Evolutionary conservation across 441 rosid genomes (phyloP), one percentile per base, ranked within the genome.

Genomic region (Lepidium campestre): DNA sequence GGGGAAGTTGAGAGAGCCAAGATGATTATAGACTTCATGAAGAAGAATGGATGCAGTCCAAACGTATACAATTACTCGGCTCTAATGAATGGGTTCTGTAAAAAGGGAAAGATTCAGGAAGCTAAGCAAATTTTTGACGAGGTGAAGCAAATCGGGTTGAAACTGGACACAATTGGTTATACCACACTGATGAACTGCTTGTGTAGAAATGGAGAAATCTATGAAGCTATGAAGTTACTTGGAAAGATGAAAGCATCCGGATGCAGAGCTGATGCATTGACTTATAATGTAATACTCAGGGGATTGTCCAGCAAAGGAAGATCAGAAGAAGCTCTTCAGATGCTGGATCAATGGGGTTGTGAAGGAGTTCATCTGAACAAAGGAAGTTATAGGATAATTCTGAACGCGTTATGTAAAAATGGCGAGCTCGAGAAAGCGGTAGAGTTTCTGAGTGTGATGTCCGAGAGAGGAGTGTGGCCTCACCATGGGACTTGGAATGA

Each of bases 401-500:
- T 93, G 75, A 92, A 90, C 62, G 74, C 75, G 27, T 75, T 89
- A 62, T 82, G 82, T 56, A 81, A 81, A 23, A 78, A 75, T 15
- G 85, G 80, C 49, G 83, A 89, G 63, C 63, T 93, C 47, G 82
- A 70, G 61, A 86, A 84, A 81, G 91, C 93, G 6, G 58, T 72
- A 1, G 57, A 69, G 39, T 74, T 90, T 69, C 57, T 90, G 69
- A 57, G 67, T 67, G 68, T 82, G 84, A 90, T 87, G 95, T 79
- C 86, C 1, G 20, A 60, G 46, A 85, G 80, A 77, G 90, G 96
- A 11, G 70, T 81, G 73, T 25, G 79, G 59, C 95, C 93, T 3
- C 96, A 90, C 73, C 64, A 83, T 74, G 95, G 84, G 42, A 88
- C 96, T 32, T 90, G 93, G 57, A 90, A 92, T 58, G 88, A 83